Evolutionary conservation across 176 grass and related monocot species (phyloP).

Genomic region (Triticum urartu): DNA sequence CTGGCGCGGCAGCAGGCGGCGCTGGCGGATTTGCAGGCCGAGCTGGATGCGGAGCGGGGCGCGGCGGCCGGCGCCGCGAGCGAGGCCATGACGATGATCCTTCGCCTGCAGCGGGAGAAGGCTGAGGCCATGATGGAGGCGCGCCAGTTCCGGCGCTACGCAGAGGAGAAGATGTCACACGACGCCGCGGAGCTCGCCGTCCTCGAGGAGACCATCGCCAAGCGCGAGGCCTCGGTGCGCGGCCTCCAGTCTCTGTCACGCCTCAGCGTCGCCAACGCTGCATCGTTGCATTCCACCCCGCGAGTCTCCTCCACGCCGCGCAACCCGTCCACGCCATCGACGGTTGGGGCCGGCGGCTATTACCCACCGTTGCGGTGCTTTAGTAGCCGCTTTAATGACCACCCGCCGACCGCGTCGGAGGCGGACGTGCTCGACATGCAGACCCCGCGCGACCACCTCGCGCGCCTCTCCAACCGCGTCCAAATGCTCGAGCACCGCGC

Average conservation of each 20-base stretch:
- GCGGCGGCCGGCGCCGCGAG: constrained; percentile 62
- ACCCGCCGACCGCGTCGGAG: constrained; percentile 44
- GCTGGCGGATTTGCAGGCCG: constrained; percentile 40
- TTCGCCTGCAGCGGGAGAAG: constrained; percentile 80
- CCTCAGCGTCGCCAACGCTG: too few relatives aligned
- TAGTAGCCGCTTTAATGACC: constrained; percentile 25
- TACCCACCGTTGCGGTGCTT: constrained; percentile 50
- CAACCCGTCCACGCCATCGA: constrained; percentile 7
- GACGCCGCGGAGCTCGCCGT: constrained; percentile 57
- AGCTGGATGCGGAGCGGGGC: constrained; percentile 77
- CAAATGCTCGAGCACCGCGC: constrained; percentile 27
- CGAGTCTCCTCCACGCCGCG: constrained; percentile 33
- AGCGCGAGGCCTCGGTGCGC: constrained; percentile 38
- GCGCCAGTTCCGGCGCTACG: constrained; percentile 67
- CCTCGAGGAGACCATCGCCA: constrained; percentile 56
- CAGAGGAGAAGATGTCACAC: constrained; percentile 72
- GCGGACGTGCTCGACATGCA: constrained; percentile 30
- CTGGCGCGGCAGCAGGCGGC: constrained; percentile 41
- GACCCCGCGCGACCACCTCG: constrained; percentile 42
- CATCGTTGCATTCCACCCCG: constrained; percentile 24
- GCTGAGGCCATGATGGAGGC: constrained; percentile 85
- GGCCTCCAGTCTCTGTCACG: constrained; percentile 1
- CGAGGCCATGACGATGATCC: constrained; percentile 85
- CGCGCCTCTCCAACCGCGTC: constrained; percentile 32
- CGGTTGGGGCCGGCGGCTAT: background rate